Evolutionary conservation across 2,329 filamentous ascomycete genomes (phyloP).

Genomic region (Ophiostoma triangulosporum): DNA sequence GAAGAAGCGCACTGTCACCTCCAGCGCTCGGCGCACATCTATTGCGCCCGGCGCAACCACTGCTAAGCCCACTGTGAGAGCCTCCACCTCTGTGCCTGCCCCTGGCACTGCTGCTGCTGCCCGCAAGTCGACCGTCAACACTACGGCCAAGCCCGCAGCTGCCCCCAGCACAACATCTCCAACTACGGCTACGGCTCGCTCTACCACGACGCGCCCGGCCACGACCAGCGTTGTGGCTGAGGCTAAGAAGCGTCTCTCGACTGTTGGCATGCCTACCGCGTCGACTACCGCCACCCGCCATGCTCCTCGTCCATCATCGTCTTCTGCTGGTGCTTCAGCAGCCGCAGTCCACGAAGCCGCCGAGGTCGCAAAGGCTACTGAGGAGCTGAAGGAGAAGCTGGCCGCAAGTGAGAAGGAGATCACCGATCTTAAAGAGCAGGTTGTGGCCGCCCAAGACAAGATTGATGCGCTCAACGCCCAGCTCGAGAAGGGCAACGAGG

Average conservation of each 20-base stretch:
- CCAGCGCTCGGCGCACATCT: conserved; percentile 22
- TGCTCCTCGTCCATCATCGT: conserved; percentile 26
- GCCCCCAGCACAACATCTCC: conserved; percentile 17
- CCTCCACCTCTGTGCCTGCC: neutral
- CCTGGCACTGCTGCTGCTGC: conserved; percentile 18
- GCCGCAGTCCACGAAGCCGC: conserved; percentile 27
- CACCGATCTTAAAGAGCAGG: conserved; percentile 40
- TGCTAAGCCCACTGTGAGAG: conserved; percentile 3
- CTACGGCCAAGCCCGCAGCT: conserved; percentile 15
- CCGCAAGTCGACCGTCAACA: conserved; percentile 21
- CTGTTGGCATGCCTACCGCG: conserved; percentile 28
- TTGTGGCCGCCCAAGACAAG: conserved; percentile 41
- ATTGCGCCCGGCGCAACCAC: conserved; percentile 13
- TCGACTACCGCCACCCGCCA: conserved; percentile 28
- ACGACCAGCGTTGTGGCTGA: conserved; percentile 29
- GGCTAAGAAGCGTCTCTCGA: conserved; percentile 45
- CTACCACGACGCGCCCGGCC: conserved; percentile 19
- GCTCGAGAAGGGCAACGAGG: conserved; percentile 29
- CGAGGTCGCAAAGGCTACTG: conserved; percentile 39
- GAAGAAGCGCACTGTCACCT: conserved; percentile 20
- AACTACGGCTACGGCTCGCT: conserved; percentile 7
- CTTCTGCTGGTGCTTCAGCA: conserved; percentile 20
- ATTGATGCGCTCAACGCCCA: conserved; percentile 40
- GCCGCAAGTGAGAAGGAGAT: conserved; percentile 44
- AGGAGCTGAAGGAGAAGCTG: conserved; percentile 47